Percentiles rank a stretch among this genome's conserved stretches.
These are phyloP conservation scores for Avena eriantha DNA, from an alignment of 176 grass and related monocot genomes.

Conservation along the genomic window DNA sequence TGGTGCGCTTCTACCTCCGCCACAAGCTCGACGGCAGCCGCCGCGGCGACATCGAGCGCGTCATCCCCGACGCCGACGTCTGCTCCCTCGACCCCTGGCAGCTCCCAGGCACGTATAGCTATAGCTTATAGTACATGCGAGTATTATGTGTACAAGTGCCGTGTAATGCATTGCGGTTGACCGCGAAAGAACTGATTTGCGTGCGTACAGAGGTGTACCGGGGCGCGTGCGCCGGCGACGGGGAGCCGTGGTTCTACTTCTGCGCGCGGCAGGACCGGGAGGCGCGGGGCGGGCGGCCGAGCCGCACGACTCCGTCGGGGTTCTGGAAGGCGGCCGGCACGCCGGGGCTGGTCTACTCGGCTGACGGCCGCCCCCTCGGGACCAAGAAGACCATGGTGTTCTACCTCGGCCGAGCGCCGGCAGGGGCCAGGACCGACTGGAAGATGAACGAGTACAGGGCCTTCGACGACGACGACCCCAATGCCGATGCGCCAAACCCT, in stretches of 20 bases:
- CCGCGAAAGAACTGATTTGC: background rate
- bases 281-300: constrained; percentile 80
- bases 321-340: constrained; percentile 99
- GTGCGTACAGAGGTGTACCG: constrained; percentile 37
- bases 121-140: too few species aligned
- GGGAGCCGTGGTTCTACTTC: constrained; percentile 95
- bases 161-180: background rate
- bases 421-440: constrained; percentile 74
- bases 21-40: constrained; percentile 73
- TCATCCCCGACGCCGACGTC: constrained; percentile 78
- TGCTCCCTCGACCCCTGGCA: constrained; percentile 78
- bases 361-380: constrained; percentile 58
- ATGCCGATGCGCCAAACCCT: constrained; percentile 3
- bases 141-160: background rate
- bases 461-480: constrained; percentile 33
- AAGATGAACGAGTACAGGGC: constrained; percentile 98
- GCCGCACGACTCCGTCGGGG: constrained; percentile 86
- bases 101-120: constrained; percentile 57
- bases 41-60: constrained; percentile 56
- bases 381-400: constrained; percentile 97
- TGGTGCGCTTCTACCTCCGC: constrained; percentile 82
- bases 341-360: constrained; percentile 67
- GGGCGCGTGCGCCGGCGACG: constrained; percentile 34
- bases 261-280: constrained; percentile 83
- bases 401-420: constrained; percentile 73